phyloP scores from a whole-genome alignment of 345 rosid species.

The Litchi chinensis region DNA sequence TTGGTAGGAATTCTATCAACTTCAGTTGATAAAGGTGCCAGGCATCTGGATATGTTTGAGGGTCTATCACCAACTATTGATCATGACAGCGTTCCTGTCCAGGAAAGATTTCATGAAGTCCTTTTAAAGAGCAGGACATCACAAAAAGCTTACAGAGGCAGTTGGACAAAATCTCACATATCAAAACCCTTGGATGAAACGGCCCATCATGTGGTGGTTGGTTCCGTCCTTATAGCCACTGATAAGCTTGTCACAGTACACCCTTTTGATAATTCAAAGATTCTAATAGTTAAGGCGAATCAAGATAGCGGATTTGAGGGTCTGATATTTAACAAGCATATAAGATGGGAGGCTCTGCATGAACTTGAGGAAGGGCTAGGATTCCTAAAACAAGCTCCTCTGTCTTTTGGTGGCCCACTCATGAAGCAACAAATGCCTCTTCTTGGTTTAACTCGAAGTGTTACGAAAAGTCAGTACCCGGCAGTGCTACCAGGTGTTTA shows the following conservation, averaged over 20 bases:
- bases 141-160: slow-evolving; percentile 29
- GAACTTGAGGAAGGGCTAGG: slow-evolving; percentile 53
- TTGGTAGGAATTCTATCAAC: slow-evolving; percentile 55
- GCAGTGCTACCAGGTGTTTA: slow-evolving; percentile 68
- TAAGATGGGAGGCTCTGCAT: slow-evolving; percentile 69
- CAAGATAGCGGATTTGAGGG: slow-evolving; percentile 63
- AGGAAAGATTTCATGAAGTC: slow-evolving; percentile 56
- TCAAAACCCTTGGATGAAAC: slow-evolving; percentile 29
- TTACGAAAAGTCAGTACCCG: slow-evolving; percentile 26
- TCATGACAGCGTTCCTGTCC: slow-evolving; percentile 29
- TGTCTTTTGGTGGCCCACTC: slow-evolving; percentile 80
- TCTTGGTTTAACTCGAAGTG: slow-evolving; percentile 58
- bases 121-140: slow-evolving; percentile 41
- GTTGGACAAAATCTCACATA: slow-evolving; percentile 26
- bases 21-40: slow-evolving; percentile 36
- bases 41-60: slow-evolving; percentile 28
- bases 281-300: slow-evolving; percentile 68
- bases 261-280: slow-evolving; percentile 67
- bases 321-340: slow-evolving; percentile 71
- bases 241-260: slow-evolving; percentile 49
- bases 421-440: slow-evolving; percentile 61
- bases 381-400: slow-evolving; percentile 63
- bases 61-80: slow-evolving; percentile 25
- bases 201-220: slow-evolving; percentile 43
- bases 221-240: slow-evolving; percentile 71